Evolutionary conservation across 345 rosid genomes (phyloP).

Genomic region (Aquilaria sinensis): DNA sequence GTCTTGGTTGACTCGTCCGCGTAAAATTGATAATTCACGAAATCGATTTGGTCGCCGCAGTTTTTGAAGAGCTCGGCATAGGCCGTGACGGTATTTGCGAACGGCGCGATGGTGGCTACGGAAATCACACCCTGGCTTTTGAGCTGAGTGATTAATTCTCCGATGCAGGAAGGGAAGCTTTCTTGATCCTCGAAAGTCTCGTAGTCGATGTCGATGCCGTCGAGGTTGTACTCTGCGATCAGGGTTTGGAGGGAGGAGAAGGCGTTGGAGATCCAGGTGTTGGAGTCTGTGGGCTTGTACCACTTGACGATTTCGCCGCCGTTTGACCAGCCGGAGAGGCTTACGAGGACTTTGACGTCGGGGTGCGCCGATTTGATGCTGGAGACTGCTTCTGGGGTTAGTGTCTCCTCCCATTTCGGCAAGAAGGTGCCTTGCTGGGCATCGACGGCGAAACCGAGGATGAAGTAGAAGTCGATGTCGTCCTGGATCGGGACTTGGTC

Average conservation of each 20-base stretch:
- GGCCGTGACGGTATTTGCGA: slow-evolving; percentile 14
- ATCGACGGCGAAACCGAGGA: slow-evolving; percentile 46
- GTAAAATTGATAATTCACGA: slow-evolving; percentile 51
- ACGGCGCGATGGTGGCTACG: slow-evolving; percentile 43
- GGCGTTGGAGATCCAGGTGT: slow-evolving; percentile 45
- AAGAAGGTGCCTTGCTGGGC: slow-evolving; percentile 40
- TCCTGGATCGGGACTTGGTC: slow-evolving; percentile 29
- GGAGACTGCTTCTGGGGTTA: slow-evolving; percentile 27
- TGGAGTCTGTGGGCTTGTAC: slow-evolving; percentile 30
- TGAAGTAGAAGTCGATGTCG: slow-evolving; percentile 42
- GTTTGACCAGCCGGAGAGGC: slow-evolving; percentile 54
- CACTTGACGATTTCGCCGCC: slow-evolving; percentile 32
- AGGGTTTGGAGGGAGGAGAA: slow-evolving; percentile 32
- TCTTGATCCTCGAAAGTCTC: slow-evolving; percentile 31
- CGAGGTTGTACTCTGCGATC: slow-evolving; percentile 32
- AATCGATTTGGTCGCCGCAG: slow-evolving; percentile 32
- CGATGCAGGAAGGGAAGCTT: slow-evolving; percentile 38
- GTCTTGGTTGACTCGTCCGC: slow-evolving; percentile 30
- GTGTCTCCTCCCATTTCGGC: slow-evolving; percentile 32
- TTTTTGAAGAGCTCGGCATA: slow-evolving; percentile 28
- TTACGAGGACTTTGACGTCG: slow-evolving; percentile 36
- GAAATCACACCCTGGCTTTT: slow-evolving; percentile 34
- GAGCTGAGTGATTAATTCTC: slow-evolving; percentile 37
- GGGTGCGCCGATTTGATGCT: slow-evolving; percentile 28
- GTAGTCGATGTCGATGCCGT: slow-evolving; percentile 53